Conservation (phyloP, 2,329 filamentous ascomycete species). For the Cucurbitaria berberidis region DNA sequence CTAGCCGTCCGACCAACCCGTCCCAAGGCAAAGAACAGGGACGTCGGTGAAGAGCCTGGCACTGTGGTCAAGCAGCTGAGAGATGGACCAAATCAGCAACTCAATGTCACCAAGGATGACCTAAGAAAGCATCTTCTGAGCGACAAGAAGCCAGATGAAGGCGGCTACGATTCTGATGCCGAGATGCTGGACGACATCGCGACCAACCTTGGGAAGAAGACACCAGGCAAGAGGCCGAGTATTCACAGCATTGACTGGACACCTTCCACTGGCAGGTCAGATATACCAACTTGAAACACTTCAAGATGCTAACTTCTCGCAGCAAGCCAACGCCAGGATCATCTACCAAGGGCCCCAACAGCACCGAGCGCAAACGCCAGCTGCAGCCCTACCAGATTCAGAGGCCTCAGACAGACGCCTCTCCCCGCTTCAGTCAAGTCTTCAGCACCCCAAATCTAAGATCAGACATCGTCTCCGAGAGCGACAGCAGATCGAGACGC, state of each 20-base stretch:
- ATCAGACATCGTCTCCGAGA: conserved; percentile 14
- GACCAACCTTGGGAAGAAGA: conserved; percentile 36
- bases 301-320: conserved; percentile 12
- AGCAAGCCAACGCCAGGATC: conserved; percentile 39
- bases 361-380: conserved; percentile 11
- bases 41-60: conserved; percentile 9
- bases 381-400: conserved; percentile 33
- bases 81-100: conserved; percentile 26
- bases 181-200: conserved; percentile 42
- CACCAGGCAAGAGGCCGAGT: conserved; percentile 41
- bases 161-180: conserved; percentile 49
- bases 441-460: conserved; percentile 42
- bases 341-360: conserved; percentile 21
- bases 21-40: conserved; percentile 12
- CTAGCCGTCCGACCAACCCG: conserved; percentile 4
- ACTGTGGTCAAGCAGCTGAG: conserved; percentile 35
- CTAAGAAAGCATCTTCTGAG: conserved; percentile 42
- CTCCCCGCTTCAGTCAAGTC: conserved; percentile 29
- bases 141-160: conserved; percentile 39
- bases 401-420: conserved; percentile 18
- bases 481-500: conserved; percentile 30
- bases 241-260: conserved; percentile 46
- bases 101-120: conserved; percentile 41
- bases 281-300: neutral
- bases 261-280: conserved; percentile 36